Evolutionary conservation across 2,329 filamentous ascomycete genomes (phyloP), one percentile per base, ranked within the genome.

Genomic region (Hypoxylon sp.): DNA sequence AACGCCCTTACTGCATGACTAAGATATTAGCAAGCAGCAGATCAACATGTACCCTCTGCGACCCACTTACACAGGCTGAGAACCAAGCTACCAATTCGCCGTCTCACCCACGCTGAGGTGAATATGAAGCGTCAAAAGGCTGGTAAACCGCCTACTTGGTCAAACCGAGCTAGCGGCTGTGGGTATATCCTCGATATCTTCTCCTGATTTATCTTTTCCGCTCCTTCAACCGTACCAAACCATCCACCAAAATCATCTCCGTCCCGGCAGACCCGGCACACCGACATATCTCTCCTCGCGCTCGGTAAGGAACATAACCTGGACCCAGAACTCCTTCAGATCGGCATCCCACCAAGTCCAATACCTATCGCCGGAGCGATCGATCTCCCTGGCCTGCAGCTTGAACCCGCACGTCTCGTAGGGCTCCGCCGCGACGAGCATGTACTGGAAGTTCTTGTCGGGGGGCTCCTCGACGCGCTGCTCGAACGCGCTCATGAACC

Each of bases 331-430:
- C 83, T 98, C 95, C 85, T 97, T 97, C 70, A 91, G 90, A 79
- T 99, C 96, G 67, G 91, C 90, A 81, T 99, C 96, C 85, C 94
- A 99, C 90, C 94, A 98, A 59, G 89, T 91, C 87, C 95, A 99
- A 80, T 94, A 96, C 75, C 91, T 88, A 63, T 93, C 94, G 72
- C 97, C 94, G 23, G 92, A 87, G 75, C 94, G 89, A 82, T 99
- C 96, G 65, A 99, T 90, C 84, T 98, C 96, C 65, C 93, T 86
- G 4, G 94, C 93, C 79, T 97, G 96, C 60, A 99, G 85, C 85
- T 99, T 99, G 81, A 99, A 98, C 3, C 89, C 93, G 79, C 95
- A 97, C 1, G 94, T 98, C 88, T 99, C 95, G 82, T 99, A 99
- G 10, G 96, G 96, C 83, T 99, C 96, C 10, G 95, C 96, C 0